These are phyloP conservation scores for Bonia amplexicaulis DNA, from an alignment of 176 grass and related monocot species.

Conservation along the genomic window DNA sequence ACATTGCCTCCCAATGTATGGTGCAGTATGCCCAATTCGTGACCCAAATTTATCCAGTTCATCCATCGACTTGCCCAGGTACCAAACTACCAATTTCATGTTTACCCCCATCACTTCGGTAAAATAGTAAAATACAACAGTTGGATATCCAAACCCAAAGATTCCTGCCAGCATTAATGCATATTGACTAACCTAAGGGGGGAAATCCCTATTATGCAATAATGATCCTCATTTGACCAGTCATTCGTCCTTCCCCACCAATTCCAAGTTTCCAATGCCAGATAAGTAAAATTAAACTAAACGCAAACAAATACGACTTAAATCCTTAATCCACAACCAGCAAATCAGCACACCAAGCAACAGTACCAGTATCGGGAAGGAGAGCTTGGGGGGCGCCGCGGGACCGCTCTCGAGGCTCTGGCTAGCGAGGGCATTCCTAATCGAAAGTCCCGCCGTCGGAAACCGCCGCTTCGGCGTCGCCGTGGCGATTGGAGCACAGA, in stretches of 20 bases:
- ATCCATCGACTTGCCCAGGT: not conserved
- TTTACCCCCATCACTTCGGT: not conserved
- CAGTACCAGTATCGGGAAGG: conserved; percentile 44
- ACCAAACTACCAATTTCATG: not conserved
- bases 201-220: not conserved
- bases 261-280: not conserved
- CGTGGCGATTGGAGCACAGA: not conserved
- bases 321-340: not conserved
- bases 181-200: not conserved
- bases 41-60: not conserved
- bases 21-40: not conserved
- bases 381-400: conserved; percentile 8
- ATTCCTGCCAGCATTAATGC: not conserved
- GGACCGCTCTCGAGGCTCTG: not conserved
- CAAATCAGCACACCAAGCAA: not conserved
- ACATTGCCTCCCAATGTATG: not conserved
- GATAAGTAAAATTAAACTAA: not conserved
- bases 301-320: not conserved
- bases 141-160: not conserved
- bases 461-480: conserved; percentile 1
- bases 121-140: not conserved
- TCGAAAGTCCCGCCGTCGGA: conserved; percentile 10
- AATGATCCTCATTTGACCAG: not conserved
- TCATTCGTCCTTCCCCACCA: not conserved
- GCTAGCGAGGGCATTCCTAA: conserved; percentile 4